Evolutionary conservation across 2,329 filamentous ascomycete species (phyloP).

Genomic region (Paraphoma sp.): DNA sequence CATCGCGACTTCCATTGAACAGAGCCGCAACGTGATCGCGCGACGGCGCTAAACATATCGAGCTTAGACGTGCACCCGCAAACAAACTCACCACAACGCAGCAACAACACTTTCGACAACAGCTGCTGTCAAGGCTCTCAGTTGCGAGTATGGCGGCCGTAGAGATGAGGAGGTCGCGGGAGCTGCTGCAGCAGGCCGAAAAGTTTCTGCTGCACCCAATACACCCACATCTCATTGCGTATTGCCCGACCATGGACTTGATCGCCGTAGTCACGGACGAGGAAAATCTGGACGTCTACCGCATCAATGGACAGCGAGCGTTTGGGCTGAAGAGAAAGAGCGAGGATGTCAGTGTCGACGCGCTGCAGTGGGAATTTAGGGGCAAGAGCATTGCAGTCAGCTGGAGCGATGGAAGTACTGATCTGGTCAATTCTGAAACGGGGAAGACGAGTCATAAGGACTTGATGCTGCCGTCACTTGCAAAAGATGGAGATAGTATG

Average conservation of each 20-base stretch:
- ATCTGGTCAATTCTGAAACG: constrained; percentile 79
- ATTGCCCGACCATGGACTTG: constrained; percentile 86
- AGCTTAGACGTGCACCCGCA: constrained; percentile 23
- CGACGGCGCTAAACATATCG: constrained; percentile 29
- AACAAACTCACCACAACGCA: constrained; percentile 14
- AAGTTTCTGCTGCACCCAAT: constrained; percentile 56
- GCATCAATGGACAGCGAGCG: constrained; percentile 76
- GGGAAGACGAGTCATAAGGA: constrained; percentile 78
- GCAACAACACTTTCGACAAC: not conserved
- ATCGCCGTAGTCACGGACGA: constrained; percentile 74
- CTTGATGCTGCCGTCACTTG: constrained; percentile 20
- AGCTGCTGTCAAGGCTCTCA: constrained; percentile 11
- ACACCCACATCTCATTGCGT: constrained; percentile 67
- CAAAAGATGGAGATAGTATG: not conserved
- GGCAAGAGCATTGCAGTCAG: constrained; percentile 79
- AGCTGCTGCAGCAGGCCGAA: constrained; percentile 49
- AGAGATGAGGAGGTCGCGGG: constrained; percentile 8
- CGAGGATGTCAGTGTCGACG: constrained; percentile 41
- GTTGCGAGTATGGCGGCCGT: constrained; percentile 9
- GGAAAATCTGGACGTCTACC: constrained; percentile 75
- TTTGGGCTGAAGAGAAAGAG: constrained; percentile 59
- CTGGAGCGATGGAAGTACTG: constrained; percentile 81
- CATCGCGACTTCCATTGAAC: too few species aligned
- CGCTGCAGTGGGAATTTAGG: constrained; percentile 56
- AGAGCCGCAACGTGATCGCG: constrained; percentile 28